Percentiles rank a stretch among this genome's conserved stretches.
phyloP scores from a whole-genome alignment of 139 green algal genomes.

The Raphidocelis subcapitata region DNA sequence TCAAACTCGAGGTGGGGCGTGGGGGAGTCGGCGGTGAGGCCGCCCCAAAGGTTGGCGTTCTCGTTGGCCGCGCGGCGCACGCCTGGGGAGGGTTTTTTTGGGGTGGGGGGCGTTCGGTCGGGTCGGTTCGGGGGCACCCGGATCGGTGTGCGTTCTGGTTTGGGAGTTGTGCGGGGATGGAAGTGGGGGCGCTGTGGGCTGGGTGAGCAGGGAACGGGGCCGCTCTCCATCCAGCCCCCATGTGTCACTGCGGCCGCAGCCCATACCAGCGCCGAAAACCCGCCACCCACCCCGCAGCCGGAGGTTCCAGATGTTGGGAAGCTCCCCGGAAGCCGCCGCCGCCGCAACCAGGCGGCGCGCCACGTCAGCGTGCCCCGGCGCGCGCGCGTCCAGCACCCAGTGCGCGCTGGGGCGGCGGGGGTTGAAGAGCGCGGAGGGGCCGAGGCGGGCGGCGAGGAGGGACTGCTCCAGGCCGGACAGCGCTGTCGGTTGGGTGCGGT shows the following conservation, averaged over 20 bases:
- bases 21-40: constrained; percentile 54
- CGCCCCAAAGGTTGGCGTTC: constrained; percentile 64
- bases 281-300: constrained; percentile 38
- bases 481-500: neutral
- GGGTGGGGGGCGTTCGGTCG: neutral
- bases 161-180: no score
- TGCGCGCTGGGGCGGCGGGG: constrained; percentile 42
- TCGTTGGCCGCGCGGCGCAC: constrained; percentile 26
- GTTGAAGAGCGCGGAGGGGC: constrained; percentile 28
- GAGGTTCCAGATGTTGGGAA: constrained; percentile 71
- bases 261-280: neutral
- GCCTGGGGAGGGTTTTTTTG: no score
- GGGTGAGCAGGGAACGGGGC: neutral
- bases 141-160: neutral
- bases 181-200: neutral
- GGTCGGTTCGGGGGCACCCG: neutral
- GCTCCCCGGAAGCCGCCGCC: constrained; percentile 36
- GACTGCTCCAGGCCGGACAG: constrained; percentile 42
- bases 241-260: no score
- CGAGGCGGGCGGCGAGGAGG: constrained; percentile 29
- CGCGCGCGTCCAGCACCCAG: constrained; percentile 57
- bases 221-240: neutral
- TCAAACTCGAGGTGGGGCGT: constrained; percentile 69
- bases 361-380: constrained; percentile 55
- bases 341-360: constrained; percentile 55